Evolutionary conservation across 768 basidiomycete genomes (phyloP).

Genomic region (Mycena indigotica): DNA sequence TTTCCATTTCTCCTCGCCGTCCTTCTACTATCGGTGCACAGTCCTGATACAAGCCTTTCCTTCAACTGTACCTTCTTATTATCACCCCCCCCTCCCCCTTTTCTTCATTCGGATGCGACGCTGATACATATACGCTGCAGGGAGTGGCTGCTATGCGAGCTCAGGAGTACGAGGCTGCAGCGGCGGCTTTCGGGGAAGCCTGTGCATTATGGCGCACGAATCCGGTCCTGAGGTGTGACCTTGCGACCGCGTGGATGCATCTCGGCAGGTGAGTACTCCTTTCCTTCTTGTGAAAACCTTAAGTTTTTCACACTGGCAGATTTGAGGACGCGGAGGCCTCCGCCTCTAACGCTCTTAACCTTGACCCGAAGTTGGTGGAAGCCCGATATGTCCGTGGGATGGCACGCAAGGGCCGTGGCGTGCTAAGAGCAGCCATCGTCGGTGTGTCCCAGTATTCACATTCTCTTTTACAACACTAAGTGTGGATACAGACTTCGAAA

Average conservation of each 20-base stretch:
- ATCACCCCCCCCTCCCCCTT: too few species aligned
- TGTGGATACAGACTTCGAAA: conserved; percentile 13
- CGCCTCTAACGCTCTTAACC: conserved; percentile 17
- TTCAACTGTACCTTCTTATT: not conserved
- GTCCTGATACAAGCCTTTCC: not conserved
- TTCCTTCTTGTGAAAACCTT: not conserved
- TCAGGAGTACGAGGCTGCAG: conserved; percentile 22
- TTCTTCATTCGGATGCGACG: too few species aligned
- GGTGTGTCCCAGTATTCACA: conserved; percentile 12
- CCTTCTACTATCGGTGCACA: not conserved
- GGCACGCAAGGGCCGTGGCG: conserved; percentile 18
- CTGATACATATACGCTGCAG: conserved; percentile 1
- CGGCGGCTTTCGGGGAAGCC: conserved; percentile 12
- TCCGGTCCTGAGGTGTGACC: conserved; percentile 19
- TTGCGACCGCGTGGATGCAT: conserved; percentile 22
- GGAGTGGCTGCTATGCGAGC: conserved; percentile 19
- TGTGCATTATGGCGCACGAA: conserved; percentile 18
- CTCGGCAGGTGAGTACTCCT: conserved; percentile 16
- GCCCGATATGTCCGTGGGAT: conserved; percentile 21
- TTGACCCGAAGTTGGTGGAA: conserved; percentile 22
- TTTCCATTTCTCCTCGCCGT: not conserved
- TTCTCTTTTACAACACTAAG: too few species aligned
- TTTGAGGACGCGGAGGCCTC: conserved; percentile 15
- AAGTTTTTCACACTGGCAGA: not conserved
- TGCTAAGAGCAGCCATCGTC: conserved; percentile 9